Base-by-base conservation (phyloP, 108 stramenopile genomes). In the Nitzschia sp. region DNA sequence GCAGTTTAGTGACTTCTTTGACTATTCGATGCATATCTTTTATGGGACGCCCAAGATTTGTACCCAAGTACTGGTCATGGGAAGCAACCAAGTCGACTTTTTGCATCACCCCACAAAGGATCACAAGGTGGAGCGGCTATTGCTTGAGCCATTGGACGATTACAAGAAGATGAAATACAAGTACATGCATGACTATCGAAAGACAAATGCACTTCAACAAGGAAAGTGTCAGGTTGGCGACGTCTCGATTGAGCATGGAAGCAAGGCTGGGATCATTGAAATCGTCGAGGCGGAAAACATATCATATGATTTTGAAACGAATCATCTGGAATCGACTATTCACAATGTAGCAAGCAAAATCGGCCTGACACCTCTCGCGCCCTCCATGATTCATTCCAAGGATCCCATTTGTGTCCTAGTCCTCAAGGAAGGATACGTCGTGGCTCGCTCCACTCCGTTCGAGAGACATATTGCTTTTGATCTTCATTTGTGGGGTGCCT, bases 31-130 rank as follows among this genome's bases (percentile, higher is more conserved):
- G 8, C 42, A 75, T 9, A 34, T 66, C 18, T 45, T 58, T 27
- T 46, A 69, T 36, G 73, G 53, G 35, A 59, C 70, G 66, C 92
- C 92, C 24, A 72, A 78, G 31, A 72, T 88, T 25, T 90, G 92
- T 74, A 77, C 81, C 49, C 89, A 93, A 53, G 77, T 72, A 54
- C 67, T 88, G 73, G 83, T 79, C 8, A 70, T 83, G 83, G 92
- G 65, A 48, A 81, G 79, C 64, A 87, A 88, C 63, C 72, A 64
- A 3, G 72, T 90, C 36, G 87, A 93, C 72, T 93, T 93, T 66
- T 64, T 90, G 42, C 69, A 77, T 31, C 45, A 49, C 54, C 59
- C 59, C 3, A 23, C 51, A n/a, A 65, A 60, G 4, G 74, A 81
- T 32, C 79, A 81, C 29, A 59, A 68, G 6, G 34, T 70, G 1